Evolutionary conservation across 176 grass and related monocot genomes (phyloP), one percentile per base, ranked within the genome.

Genomic region (Juncus inflexus): DNA sequence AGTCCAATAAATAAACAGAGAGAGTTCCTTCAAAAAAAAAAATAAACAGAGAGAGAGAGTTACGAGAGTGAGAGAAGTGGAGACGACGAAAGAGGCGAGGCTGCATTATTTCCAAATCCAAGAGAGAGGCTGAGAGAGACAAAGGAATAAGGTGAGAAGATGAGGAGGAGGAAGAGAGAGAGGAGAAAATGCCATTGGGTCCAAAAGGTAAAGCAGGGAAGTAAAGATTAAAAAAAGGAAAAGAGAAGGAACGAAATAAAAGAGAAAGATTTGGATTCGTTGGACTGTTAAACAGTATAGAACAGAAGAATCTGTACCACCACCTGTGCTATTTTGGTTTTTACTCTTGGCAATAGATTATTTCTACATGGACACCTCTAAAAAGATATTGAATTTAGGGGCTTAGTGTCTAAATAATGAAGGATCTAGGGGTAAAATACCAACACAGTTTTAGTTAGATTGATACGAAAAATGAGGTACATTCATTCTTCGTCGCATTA

Each of bases 1-100:
- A 28, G 19, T 28, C 19, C 7, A 16, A 13, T 5, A 53, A 3
- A 54, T 3, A 61, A 36, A 61, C 14, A 61, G 12, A 60, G 58
- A 37, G 58, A 67, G 47, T n/a, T n/a, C n/a, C n/a, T n/a, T n/a
- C n/a, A n/a, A n/a, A n/a, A n/a, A 35, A 15, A 13, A 12, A 52
- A 3, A 54, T 3, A 60, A 35, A 60, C 14, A 60, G 11, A 60
- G 57, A 19, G 57, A 37, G 58, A 67, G 47, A 37, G 36, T 28
- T 70, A 70, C 65, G 35, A 56, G 38, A 70, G 67, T 51, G 67
- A 6, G 67, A 70, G 65, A 54, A 47, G 6, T 37, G 65, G 49
- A 68, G 65, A 15, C 67, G 65, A 15, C 52, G 38, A 6, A 58
- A 42, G 67, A 70, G 67, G 14, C 52, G 53, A 40, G 52, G 60